A percentile compares a stretch with the other conserved stretches of the same genome.
Evolutionary conservation across 2,329 filamentous ascomycete species (phyloP).

Genomic region (Nannizziopsis arthrosporioides): DNA sequence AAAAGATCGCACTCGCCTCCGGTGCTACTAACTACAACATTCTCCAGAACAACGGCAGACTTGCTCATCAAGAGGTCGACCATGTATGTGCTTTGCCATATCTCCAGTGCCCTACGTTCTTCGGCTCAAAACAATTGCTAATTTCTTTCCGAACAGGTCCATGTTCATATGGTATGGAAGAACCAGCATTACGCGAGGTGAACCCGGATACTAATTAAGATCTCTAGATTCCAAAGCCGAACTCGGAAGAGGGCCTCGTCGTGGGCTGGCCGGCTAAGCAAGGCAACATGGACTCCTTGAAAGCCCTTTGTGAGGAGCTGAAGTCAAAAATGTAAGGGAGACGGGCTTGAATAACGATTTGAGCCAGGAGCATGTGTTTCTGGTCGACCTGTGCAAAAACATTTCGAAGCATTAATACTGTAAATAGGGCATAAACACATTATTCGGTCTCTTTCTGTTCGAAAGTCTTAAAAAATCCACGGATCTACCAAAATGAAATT

Average conservation of each 20-base stretch:
- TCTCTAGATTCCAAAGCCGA: constrained; percentile 84
- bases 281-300: constrained; percentile 70
- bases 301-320: constrained; percentile 67
- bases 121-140: neutral
- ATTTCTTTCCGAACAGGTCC: constrained; percentile 47
- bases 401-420: too few species aligned
- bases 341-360: neutral
- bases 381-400: too few species aligned
- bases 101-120: constrained; percentile 3
- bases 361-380: too few species aligned
- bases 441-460: too few species aligned
- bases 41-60: constrained; percentile 85
- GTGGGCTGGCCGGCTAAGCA: constrained; percentile 67
- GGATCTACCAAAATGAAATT: too few species aligned
- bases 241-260: constrained; percentile 63
- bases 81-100: constrained; percentile 51
- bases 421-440: too few species aligned
- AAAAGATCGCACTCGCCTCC: constrained; percentile 69
- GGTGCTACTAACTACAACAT: constrained; percentile 80
- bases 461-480: too few species aligned
- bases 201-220: neutral
- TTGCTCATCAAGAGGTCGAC: constrained; percentile 85
- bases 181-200: neutral
- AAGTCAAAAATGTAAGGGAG: constrained; percentile 67
- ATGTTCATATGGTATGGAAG: constrained; percentile 73